A percentile compares a stretch with the other conserved stretches of the same genome.
phyloP scores from a whole-genome alignment of 2,329 filamentous ascomycete species.

The Leptodontidium sp. region DNA sequence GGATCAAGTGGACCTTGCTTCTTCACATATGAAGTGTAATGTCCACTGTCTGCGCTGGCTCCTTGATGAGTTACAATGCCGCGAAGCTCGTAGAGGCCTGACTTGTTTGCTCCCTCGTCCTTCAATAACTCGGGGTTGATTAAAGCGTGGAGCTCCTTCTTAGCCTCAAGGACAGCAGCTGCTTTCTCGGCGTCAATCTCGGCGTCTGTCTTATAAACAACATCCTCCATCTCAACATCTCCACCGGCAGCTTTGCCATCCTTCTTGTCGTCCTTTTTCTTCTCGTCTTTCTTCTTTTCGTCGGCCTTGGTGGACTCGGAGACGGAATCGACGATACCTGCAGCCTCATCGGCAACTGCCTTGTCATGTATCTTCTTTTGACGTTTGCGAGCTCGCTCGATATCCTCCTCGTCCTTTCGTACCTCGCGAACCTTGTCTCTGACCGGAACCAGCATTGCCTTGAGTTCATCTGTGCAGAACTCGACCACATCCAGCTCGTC shows the following conservation, averaged over 20 bases:
- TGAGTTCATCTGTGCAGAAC: conserved; percentile 92
- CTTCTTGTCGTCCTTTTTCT: conserved; percentile 47
- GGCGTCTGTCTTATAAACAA: conserved; percentile 85
- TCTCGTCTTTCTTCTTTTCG: conserved; percentile 58
- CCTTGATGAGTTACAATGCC: conserved; percentile 97
- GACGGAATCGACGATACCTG: conserved; percentile 55
- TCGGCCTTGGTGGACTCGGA: conserved; percentile 55
- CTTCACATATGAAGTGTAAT: conserved; percentile 98
- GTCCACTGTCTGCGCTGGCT: conserved; percentile 93
- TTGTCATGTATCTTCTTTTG: conserved; percentile 73
- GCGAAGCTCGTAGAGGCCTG: conserved; percentile 92
- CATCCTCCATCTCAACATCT: conserved; percentile 72
- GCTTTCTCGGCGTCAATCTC: conserved; percentile 88
- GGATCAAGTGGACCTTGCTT: conserved; percentile 79
- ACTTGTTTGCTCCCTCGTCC: conserved; percentile 89
- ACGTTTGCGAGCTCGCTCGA: conserved; percentile 89
- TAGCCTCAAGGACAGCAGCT: conserved; percentile 77
- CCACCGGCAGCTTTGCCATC: conserved; percentile 61
- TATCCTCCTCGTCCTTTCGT: conserved; percentile 92
- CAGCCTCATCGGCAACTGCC: conserved; percentile 56
- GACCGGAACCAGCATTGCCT: conserved; percentile 85
- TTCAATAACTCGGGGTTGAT: conserved; percentile 77
- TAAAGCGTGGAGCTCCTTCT: conserved; percentile 85
- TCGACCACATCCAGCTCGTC: conserved; percentile 92
- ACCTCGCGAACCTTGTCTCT: conserved; percentile 96